Evolutionary conservation across 495 filamentous ascomycete genomes (phyloP), one percentile per base, ranked within the genome.

Genomic region (Aspergillus incahuasiensis): DNA sequence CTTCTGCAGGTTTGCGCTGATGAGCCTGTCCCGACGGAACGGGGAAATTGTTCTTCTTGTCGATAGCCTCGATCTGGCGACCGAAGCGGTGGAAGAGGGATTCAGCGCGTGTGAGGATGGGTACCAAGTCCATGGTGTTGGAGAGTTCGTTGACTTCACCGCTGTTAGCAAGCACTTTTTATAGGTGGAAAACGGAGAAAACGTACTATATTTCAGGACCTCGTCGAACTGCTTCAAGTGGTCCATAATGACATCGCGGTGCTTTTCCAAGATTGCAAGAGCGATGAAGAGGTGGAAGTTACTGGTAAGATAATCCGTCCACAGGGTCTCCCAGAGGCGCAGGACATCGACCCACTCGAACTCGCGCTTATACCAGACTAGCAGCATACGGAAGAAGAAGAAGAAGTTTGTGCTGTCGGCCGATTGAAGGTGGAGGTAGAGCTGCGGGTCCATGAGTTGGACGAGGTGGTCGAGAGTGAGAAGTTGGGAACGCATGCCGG

Each of bases 301-400:
- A 60, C 88, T 88, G 68, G 82, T 88, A 48, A 89, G 68, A 59
- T 86, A 96, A 65, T 97, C 92, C 24, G 95, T 97, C 95, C 94
- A 97, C 2, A 98, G 76, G 2, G 80, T 79, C 71, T 98, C 94
- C 92, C 94, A 98, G 7, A 98, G 77, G 19, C 87, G 84, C 28
- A 97, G 74, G 25, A 95, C 82, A 64, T 97, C 90, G 38, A 75
- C 65, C 89, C 91, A 97, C 62, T 82, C 79, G 63, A 97, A 98
- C 71, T 98, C 94, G 4, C 94, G 88, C 74, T 98, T 97, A 71
- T 92, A 98, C 92, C 92, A 97, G 18, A 98, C 94, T 0, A 98
- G 77, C 21, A 98, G 76, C 92, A 97, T 97, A 21, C 94, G 86
- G 81, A 97, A 98, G 78, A 97, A 97, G 78, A 98, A 98, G 71